These are phyloP conservation scores for Polygonum aviculare DNA, from an alignment of 148 eudicot species.

Conservation along the genomic window DNA sequence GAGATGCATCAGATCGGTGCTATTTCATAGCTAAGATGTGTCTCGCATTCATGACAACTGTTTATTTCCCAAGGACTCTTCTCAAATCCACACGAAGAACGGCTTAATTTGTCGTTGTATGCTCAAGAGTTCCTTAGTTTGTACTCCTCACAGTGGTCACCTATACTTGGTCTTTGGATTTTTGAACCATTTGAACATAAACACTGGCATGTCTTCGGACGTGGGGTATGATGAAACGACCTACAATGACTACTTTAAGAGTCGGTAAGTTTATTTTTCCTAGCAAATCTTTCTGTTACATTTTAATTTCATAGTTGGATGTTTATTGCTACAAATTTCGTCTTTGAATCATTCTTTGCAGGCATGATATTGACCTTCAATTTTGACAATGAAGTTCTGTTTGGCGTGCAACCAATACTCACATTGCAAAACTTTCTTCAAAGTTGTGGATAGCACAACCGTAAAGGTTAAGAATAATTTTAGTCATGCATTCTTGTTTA, in stretches of 20 bases:
- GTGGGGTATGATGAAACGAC: slow-evolving; percentile 26
- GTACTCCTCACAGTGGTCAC: slow-evolving; percentile 64
- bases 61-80: slow-evolving; percentile 2
- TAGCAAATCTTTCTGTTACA: neutral
- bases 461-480: slow-evolving; percentile 35
- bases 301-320: neutral
- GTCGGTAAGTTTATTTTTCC: slow-evolving; percentile 24
- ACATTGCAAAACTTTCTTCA: slow-evolving; percentile 52
- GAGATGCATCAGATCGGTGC: slow-evolving; percentile 43
- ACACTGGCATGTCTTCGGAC: slow-evolving; percentile 25
- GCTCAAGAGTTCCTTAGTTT: slow-evolving; percentile 57
- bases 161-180: slow-evolving; percentile 45
- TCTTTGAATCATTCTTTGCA: slow-evolving; percentile 13
- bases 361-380: slow-evolving; percentile 62
- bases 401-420: slow-evolving; percentile 44
- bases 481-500: neutral
- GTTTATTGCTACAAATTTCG: neutral
- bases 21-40: slow-evolving; percentile 13
- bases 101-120: slow-evolving; percentile 37
- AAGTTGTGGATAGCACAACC: slow-evolving; percentile 29
- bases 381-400: slow-evolving; percentile 37
- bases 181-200: slow-evolving; percentile 40
- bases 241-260: slow-evolving; percentile 54
- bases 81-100: slow-evolving; percentile 28
- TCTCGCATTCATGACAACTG: slow-evolving; percentile 5